phyloP scores from a whole-genome alignment of 306 rosid genomes.

The cucumber (Cucumis sativus) region Cucumber_9930_V3 NC_026658.2:18612001-18612500 shows the following conservation, averaged over 20 bases:
- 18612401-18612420: not conserved
- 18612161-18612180: not conserved
- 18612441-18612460: no score
- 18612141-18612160: conserved; percentile 7
- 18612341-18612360: conserved; percentile 33
- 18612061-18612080: conserved; percentile 36
- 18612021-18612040: not conserved
- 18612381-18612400: not conserved
- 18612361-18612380: not conserved
- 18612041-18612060: not conserved
- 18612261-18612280: conserved; percentile 97
- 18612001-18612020: not conserved
- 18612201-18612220: not conserved
- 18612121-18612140: conserved; percentile 92
- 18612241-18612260: conserved; percentile 99
- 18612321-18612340: conserved; percentile 71
- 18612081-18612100: conserved; percentile 65
- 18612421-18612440: not conserved
- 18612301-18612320: conserved; percentile 72
- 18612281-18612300: conserved; percentile 74
- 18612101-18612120: conserved; percentile 90
- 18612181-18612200: not conserved
- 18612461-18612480: no score
- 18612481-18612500: no score
- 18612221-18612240: conserved; percentile 92